These are phyloP conservation scores for Stenogyne calaminthoides DNA, from an alignment of 305 asterid genomes.

Conservation along the genomic window DNA sequence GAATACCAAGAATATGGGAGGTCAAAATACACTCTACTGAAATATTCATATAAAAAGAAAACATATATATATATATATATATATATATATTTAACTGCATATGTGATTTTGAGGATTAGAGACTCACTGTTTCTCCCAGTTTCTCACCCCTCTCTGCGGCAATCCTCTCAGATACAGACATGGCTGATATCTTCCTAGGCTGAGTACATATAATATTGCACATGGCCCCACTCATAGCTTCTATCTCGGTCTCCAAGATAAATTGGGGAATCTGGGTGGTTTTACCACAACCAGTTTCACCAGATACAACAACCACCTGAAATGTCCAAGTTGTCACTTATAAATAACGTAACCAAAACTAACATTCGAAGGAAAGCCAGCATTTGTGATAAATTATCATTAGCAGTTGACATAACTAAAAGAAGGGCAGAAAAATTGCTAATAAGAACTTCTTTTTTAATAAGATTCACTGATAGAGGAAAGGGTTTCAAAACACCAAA, in stretches of 20 bases:
- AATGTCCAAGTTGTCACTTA: constrained; percentile 24
- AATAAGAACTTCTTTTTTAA: not conserved
- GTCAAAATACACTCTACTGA: constrained; percentile 14
- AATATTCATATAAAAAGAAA: constrained; percentile 14
- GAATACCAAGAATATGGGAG: constrained; percentile 18
- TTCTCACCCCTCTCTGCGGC: constrained; percentile 93
- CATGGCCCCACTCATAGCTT: constrained; percentile 61
- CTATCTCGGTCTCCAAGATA: constrained; percentile 87
- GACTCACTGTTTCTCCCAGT: constrained; percentile 91
- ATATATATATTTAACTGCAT: constrained; percentile 2
- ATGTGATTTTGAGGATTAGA: constrained; percentile 9
- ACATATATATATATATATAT: too few relatives aligned
- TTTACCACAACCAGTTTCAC: constrained; percentile 99
- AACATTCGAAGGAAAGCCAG: not conserved
- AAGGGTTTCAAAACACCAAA: not conserved
- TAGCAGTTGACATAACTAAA: constrained; percentile 9
- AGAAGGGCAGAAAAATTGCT: not conserved
- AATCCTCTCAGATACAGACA: constrained; percentile 93
- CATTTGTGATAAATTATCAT: not conserved
- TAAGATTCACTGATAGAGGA: not conserved
- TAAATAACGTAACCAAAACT: constrained; percentile 21
- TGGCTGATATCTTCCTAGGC: constrained; percentile 93
- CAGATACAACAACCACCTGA: constrained; percentile 89
- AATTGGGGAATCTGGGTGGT: constrained; percentile 96
- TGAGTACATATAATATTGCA: constrained; percentile 94